Base-by-base conservation (phyloP, 768 basidiomycete species). In the Podaxis sp. region DNA sequence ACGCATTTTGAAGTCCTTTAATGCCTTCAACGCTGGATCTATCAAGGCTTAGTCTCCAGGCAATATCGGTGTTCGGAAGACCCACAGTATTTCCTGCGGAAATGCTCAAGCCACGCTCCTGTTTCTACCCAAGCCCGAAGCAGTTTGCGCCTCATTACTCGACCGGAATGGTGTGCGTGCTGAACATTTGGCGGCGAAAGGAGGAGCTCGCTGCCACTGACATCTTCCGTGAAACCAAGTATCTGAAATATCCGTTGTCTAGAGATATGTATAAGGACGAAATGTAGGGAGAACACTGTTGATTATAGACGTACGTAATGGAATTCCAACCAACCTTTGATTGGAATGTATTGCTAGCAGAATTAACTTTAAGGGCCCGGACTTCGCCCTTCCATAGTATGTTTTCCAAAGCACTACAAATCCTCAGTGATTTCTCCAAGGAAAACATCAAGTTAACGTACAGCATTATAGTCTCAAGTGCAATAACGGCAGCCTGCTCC, bases 91-190 rank as follows among this genome's bases (percentile, higher is more conserved):
- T 76, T 70, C 39, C 79, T 81, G 58, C 77, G 80, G 65, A 81
- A 91, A 58, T 90, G 84, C 3, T 79, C 74, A 19, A 88, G 67
- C 86, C 87, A 94, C 2, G 90, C 83, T 44, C 82, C 75, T 7
- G 88, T 74, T 70, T 95, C 93, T 17, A 92, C 81, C 93, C 93
- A 94, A 30, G 88, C 89, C 38, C 93, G 84, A 53, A 94, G 79
- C 3, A 94, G 80, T 68, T 81, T 87, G 24, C 82, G 81, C 4
- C 87, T 81, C 64, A 80, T 83, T 60, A 79, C 77, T 62, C 74
- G 80, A 17, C 87, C 87, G 42, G 78, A 74, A 8, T 74, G 68
- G 8, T 77, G 79, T 9, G 59, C 68, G 15, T 77, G 68, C 63
- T 89, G 84, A 3, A 85, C 84, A 4, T 72, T 48, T 0, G 90